Conservation (phyloP, 1,284 basidiomycete species). For the Moniliophthora roreri region DNA sequence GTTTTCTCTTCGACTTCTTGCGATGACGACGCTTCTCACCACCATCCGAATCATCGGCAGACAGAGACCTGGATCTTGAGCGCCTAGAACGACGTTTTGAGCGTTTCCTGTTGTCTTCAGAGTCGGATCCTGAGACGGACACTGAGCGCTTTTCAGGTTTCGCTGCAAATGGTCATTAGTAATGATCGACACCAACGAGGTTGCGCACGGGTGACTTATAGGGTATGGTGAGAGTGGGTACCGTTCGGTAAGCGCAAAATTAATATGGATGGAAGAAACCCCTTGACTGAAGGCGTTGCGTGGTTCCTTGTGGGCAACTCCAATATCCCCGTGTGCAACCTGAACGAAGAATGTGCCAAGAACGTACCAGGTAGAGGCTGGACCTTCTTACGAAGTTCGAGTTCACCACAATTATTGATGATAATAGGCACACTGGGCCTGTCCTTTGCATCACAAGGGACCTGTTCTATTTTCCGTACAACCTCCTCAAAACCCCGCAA, state of each 20-base stretch:
- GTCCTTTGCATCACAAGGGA: constrained; percentile 68
- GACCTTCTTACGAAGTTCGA: constrained; percentile 62
- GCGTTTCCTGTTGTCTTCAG: neutral
- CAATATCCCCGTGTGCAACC: no score
- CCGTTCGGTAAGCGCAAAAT: no score
- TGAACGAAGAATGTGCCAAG: neutral
- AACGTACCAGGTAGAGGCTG: constrained; percentile 15
- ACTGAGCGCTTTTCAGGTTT: constrained; percentile 15
- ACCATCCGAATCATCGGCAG: constrained; percentile 18
- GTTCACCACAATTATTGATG: constrained; percentile 84
- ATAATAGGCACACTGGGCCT: constrained; percentile 70
- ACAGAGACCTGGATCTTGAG: constrained; percentile 28
- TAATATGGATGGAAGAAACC: no score
- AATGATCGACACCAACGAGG: no score
- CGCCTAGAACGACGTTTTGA: constrained; percentile 17
- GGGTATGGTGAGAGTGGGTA: no score
- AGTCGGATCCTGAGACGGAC: constrained; percentile 8
- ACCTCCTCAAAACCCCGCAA: constrained; percentile 64
- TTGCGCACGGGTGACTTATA: no score
- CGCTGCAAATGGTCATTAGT: constrained; percentile 8
- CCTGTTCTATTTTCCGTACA: constrained; percentile 49
- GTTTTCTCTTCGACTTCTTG: constrained; percentile 30
- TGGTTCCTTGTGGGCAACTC: no score
- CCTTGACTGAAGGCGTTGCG: no score
- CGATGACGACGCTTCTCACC: constrained; percentile 20